phyloP scores from a whole-genome alignment of 495 filamentous ascomycete species.

The Talaromyces adpressus region DNA sequence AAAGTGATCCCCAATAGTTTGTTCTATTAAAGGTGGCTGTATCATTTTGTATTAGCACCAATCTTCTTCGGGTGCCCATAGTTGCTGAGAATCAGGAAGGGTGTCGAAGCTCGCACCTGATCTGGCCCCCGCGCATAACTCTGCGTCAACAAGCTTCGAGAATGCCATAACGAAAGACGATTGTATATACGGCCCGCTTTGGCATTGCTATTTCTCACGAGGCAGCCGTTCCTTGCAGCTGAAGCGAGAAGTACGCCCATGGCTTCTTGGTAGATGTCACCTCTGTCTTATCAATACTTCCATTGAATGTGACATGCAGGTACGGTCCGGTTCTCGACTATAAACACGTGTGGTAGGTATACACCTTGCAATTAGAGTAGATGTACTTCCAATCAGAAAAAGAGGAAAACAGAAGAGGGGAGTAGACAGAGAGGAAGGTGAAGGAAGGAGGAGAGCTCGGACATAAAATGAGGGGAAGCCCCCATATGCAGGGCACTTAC shows the following conservation, averaged over 20 bases:
- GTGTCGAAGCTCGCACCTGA: slow-evolving; percentile 23
- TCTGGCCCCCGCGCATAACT: slow-evolving; percentile 40
- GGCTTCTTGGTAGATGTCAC: not conserved
- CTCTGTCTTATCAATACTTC: not conserved
- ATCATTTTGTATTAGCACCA: not conserved
- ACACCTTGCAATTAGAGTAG: not conserved
- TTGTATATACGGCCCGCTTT: not conserved
- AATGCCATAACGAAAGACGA: not conserved
- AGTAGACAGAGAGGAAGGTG: not conserved
- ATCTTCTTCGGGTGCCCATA: not conserved
- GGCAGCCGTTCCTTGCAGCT: not conserved
- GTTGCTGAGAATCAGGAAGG: not conserved
- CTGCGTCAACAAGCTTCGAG: slow-evolving; percentile 35
- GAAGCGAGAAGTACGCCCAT: not conserved
- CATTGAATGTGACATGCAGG: not conserved
- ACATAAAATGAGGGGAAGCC: not conserved
- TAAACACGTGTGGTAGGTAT: not conserved
- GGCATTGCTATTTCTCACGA: not conserved
- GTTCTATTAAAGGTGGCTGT: slow-evolving; percentile 65
- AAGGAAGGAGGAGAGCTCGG: not conserved
- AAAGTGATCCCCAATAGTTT: slow-evolving; percentile 81
- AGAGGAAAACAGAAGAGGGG: not conserved
- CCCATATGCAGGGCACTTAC: not conserved
- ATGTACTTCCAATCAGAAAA: not conserved
- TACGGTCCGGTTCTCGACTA: not conserved